Evolutionary conservation across 345 rosid species (phyloP), one percentile per base, ranked within the genome.

Genomic region (Arabidopsis suecica): DNA sequence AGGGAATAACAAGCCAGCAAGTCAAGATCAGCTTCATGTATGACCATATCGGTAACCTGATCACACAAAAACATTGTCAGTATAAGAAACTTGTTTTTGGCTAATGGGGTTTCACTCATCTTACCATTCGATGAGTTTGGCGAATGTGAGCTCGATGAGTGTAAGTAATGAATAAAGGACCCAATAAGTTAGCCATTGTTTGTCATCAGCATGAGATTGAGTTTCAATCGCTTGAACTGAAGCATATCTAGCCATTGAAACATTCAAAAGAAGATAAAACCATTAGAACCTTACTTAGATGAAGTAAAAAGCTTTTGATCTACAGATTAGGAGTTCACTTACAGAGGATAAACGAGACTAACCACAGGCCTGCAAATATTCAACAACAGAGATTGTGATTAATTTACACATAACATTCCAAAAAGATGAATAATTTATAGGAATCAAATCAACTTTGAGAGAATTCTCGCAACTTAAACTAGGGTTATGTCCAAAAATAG

Each of bases 121-220:
- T 48, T 78, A 96, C 98, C 97, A 96, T 50, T 96, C 98, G 33
- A 96, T 89, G 72, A 89, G 82, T 85, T 86, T 93, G 34, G 86
- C 85, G 71, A 94, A 94, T 8, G 98, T 94, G 75, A 92, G 97
- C 84, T 95, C 99, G 32, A 90, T 75, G 75, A 95, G 92, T 5
- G 99, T 82, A 65, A 88, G 84, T 85, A 93, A 79, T 9, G 97
- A 95, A 72, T 95, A 93, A 37, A 95, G 92, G 58, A 95, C 91
- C 97, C 98, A 92, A 69, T 95, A 95, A 36, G 98, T 88, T 44
- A 95, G 90, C 99, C 98, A 92, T 57, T 95, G 98, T 74, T 86
- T 83, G 78, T 95, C 99, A 81, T 92, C 99, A 25, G 80, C 80
- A 6, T 79, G 89, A 68, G 98, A 89, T 58, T 86, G 89, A 32